phyloP scores from a whole-genome alignment of 371 early-diverging fungal species.

The Gilbertella persicaria region DNA sequence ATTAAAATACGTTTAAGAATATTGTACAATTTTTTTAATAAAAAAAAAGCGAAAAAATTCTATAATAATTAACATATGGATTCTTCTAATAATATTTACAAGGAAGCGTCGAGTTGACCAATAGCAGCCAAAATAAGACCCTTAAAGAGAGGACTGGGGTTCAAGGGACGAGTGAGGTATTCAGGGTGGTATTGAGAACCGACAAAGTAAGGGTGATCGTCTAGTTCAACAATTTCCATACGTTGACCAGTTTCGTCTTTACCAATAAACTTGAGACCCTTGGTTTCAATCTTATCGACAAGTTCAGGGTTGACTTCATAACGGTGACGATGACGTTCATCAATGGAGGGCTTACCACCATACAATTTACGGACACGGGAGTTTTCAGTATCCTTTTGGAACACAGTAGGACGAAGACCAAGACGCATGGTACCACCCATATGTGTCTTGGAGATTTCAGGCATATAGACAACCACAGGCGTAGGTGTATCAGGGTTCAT shows the following conservation, averaged over 20 bases:
- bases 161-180: constrained; percentile 93
- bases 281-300: constrained; percentile 74
- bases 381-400: constrained; percentile 67
- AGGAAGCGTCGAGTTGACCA: constrained; percentile 43
- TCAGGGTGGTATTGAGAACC: constrained; percentile 99
- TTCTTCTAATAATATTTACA: constrained; percentile 10
- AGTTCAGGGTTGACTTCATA: constrained; percentile 97
- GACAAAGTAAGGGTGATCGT: constrained; percentile 95
- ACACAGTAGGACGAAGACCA: constrained; percentile 87
- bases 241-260: constrained; percentile 92
- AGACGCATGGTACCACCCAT: constrained; percentile 98
- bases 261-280: constrained; percentile 93
- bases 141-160: constrained; percentile 92
- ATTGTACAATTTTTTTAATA: no score
- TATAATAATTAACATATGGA: not conserved
- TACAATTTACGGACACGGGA: constrained; percentile 72
- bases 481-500: constrained; percentile 70
- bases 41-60: not conserved
- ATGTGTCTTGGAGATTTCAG: constrained; percentile 93
- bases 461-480: constrained; percentile 94
- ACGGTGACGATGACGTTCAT: constrained; percentile 98
- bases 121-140: constrained; percentile 90
- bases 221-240: constrained; percentile 96
- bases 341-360: constrained; percentile 59
- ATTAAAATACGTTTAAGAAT: constrained; percentile 10